Evolutionary conservation across 2,329 filamentous ascomycete species (phyloP), one percentile per base, ranked within the genome.

Genomic region (Didymella sp.): DNA sequence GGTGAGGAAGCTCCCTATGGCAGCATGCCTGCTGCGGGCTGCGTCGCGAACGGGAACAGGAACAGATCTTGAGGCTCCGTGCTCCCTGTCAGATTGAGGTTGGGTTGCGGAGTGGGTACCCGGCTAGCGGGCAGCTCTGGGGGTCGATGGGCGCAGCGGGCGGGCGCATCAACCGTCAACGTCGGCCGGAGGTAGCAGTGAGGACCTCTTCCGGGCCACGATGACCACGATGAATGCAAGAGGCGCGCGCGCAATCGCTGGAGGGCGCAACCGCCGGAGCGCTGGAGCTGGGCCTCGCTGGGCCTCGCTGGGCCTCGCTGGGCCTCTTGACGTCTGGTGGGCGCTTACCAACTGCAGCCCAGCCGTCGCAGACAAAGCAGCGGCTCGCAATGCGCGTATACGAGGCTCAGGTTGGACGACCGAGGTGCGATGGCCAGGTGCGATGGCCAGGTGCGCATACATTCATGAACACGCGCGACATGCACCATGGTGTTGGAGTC

Each of bases 1-100:
- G 46, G 45, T 56, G 54, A 45, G 48, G 51, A 33, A 55, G 63
- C 57, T 64, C 51, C 62, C 67, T 65, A 62, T 61, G 6, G 54
- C 56, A 60, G 61, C 69, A 65, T 71, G 38, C 38, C 38, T 22
- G 38, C 35, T 38, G 38, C 22, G 21, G 21, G 50, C 52, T 47
- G 53, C 46, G 43, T 38, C 25, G 48, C 48, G 42, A 33, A 33
- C 45, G 56, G 25, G 22, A 15, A 38, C 38, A 15, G 47, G 46
- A 43, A 37, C 47, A 56, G 35, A 45, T 17, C 17, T 50, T 33
- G 22, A 42, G 22, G 49, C 49, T 45, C 49, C 49, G 41, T 52
- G 50, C 50, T 45, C 33, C 37, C 40, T 49, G 51, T 49, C 45
- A 49, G 51, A 45, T 50, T 45, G 51, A 27, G 42, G 25, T 30